Percentiles rank a stretch among this genome's conserved stretches.
These are phyloP conservation scores for Macrotyloma uniflorum DNA, from an alignment of 306 rosid genomes.

Conservation along the genomic window DNA sequence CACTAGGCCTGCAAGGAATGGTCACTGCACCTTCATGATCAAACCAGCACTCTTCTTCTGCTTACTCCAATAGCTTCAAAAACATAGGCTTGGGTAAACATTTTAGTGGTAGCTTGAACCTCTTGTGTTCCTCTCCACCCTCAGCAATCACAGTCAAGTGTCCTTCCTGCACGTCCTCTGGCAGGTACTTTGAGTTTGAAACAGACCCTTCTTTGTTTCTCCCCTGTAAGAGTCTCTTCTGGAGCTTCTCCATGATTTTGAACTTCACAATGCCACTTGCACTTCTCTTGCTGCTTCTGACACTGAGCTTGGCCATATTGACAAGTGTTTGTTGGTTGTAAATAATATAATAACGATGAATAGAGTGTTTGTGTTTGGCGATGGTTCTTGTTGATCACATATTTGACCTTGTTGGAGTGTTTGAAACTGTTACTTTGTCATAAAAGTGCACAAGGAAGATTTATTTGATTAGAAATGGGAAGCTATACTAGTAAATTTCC, in stretches of 20 bases:
- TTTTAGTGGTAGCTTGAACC: constrained; percentile 68
- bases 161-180: too few species aligned
- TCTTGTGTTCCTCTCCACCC: constrained; percentile 52
- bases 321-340: not conserved
- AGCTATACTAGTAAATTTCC: too few species aligned
- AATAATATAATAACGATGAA: not conserved
- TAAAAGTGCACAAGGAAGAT: too few species aligned
- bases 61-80: too few species aligned
- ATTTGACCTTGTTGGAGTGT: constrained; percentile 21
- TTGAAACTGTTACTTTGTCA: not conserved
- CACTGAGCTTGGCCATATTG: constrained; percentile 51
- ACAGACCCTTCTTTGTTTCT: constrained; percentile 31
- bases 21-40: constrained; percentile 73
- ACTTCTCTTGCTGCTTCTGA: constrained; percentile 32
- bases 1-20: constrained; percentile 66
- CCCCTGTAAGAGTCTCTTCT: constrained; percentile 53
- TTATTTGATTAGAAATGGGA: too few species aligned
- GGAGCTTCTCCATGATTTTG: constrained; percentile 64
- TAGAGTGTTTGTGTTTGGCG: not conserved
- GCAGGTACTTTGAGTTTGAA: constrained; percentile 7
- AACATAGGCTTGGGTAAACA: constrained; percentile 65
- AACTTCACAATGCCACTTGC: constrained; percentile 61
- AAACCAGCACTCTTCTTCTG: too few species aligned
- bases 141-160: constrained; percentile 76
- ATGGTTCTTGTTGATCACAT: not conserved